phyloP scores from a whole-genome alignment of 2,329 filamentous ascomycete species.

The Fusarium multiceps region DNA sequence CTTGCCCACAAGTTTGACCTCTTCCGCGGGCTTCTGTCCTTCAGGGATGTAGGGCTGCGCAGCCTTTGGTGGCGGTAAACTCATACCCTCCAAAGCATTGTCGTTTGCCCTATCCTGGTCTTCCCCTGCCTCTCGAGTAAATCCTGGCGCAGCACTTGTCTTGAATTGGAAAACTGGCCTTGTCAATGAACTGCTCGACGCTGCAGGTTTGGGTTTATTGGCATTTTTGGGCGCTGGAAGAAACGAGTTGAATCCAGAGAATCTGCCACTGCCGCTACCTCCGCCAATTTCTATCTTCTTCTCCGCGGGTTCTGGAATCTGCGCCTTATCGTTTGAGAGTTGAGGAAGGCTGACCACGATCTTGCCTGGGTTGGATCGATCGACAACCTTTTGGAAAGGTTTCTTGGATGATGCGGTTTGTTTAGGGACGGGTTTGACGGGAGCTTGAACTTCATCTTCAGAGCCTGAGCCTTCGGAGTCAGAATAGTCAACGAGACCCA shows the following conservation, averaged over 20 bases:
- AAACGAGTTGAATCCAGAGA: slow-evolving; percentile 86
- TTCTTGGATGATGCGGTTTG: slow-evolving; percentile 62
- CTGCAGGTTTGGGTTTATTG: slow-evolving; percentile 48
- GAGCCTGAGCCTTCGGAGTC: slow-evolving; percentile 84
- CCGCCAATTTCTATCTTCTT: slow-evolving; percentile 73
- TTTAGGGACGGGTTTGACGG: slow-evolving; percentile 48
- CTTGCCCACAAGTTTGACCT: slow-evolving; percentile 78
- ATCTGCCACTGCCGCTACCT: slow-evolving; percentile 67
- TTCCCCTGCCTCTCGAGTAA: slow-evolving; percentile 68
- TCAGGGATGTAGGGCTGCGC: slow-evolving; percentile 63
- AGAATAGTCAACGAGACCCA: slow-evolving; percentile 86
- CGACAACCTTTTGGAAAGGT: slow-evolving; percentile 81
- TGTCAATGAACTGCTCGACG: slow-evolving; percentile 31
- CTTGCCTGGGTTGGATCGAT: slow-evolving; percentile 83
- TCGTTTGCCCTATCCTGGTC: slow-evolving; percentile 36
- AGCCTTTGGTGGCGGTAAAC: slow-evolving; percentile 56
- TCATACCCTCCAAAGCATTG: slow-evolving; percentile 42
- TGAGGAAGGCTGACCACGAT: slow-evolving; percentile 83
- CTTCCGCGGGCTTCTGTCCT: slow-evolving; percentile 68
- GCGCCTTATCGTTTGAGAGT: slow-evolving; percentile 52
- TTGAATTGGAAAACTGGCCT: slow-evolving; percentile 71
- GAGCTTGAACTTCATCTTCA: slow-evolving; percentile 57
- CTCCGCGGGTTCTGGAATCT: slow-evolving; percentile 63
- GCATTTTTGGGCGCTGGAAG: slow-evolving; percentile 83
- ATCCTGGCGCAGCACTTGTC: slow-evolving; percentile 85